Evolutionary conservation across 2,329 filamentous ascomycete species (phyloP).

Genomic region (Beauveria brongniartii): DNA sequence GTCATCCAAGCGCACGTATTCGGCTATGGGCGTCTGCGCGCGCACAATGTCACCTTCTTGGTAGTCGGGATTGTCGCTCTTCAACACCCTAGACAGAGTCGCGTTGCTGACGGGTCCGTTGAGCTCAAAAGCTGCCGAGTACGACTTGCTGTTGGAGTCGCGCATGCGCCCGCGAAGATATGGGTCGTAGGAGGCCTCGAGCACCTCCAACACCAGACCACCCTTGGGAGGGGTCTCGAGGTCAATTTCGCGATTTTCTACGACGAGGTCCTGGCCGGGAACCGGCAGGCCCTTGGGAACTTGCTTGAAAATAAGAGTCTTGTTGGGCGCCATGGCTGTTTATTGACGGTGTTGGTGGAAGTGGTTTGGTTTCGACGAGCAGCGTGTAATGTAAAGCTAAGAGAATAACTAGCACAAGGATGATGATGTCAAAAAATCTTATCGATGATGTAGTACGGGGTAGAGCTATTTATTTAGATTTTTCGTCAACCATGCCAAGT

Average conservation of each 20-base stretch:
- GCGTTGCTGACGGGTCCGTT: slow-evolving; percentile 56
- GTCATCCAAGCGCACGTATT: slow-evolving; percentile 55
- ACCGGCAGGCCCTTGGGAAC: slow-evolving; percentile 59
- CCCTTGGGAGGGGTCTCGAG: slow-evolving; percentile 48
- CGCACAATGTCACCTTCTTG: slow-evolving; percentile 59
- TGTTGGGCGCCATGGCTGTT: slow-evolving; percentile 47
- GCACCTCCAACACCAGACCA: slow-evolving; percentile 62
- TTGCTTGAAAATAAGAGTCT: slow-evolving; percentile 65
- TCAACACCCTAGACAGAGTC: slow-evolving; percentile 60
- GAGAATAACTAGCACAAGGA: background rate
- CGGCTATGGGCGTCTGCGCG: slow-evolving; percentile 50
- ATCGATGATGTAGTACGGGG: background rate
- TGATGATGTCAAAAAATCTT: background rate
- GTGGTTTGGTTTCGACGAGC: too few relatives aligned
- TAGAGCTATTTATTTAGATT: background rate
- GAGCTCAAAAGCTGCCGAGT: slow-evolving; percentile 40
- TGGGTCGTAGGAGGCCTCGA: slow-evolving; percentile 73
- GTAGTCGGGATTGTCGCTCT: slow-evolving; percentile 56
- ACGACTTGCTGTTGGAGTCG: slow-evolving; percentile 54
- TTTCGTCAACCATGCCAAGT: background rate
- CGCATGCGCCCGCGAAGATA: slow-evolving; percentile 81
- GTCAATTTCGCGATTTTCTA: slow-evolving; percentile 63
- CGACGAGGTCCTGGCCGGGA: slow-evolving; percentile 58
- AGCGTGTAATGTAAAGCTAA: background rate
- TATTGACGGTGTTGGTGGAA: background rate